phyloP scores from a whole-genome alignment of 2,329 filamentous ascomycete genomes.

The Blumeria graminis region DNA sequence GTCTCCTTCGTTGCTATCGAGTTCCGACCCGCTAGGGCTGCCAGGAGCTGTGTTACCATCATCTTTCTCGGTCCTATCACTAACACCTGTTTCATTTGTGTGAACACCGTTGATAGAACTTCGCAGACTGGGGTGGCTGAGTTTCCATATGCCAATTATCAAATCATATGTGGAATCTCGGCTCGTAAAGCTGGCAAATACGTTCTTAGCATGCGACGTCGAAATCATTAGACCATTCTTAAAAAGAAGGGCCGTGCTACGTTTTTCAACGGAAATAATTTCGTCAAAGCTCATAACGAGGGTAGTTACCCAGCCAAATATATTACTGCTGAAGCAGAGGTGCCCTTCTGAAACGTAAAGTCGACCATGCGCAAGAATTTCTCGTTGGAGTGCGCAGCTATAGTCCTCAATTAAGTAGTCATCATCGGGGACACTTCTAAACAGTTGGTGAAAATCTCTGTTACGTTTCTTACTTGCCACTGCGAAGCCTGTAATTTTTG shows the following conservation, averaged over 20 bases:
- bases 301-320: constrained; percentile 92
- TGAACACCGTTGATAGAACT: constrained; percentile 77
- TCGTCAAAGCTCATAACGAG: constrained; percentile 97
- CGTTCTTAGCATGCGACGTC: constrained; percentile 80
- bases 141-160: constrained; percentile 95
- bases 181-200: constrained; percentile 86
- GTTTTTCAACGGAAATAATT: constrained; percentile 88
- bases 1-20: constrained; percentile 46
- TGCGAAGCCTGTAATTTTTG: constrained; percentile 79
- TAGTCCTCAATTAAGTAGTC: constrained; percentile 98
- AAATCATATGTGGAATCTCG: constrained; percentile 91
- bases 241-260: constrained; percentile 83
- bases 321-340: constrained; percentile 97
- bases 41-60: constrained; percentile 22
- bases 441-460: constrained; percentile 76
- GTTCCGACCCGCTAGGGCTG: constrained; percentile 28
- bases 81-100: constrained; percentile 53
- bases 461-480: constrained; percentile 93
- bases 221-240: constrained; percentile 95
- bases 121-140: constrained; percentile 75
- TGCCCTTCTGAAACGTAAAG: constrained; percentile 94
- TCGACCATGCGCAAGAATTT: constrained; percentile 81
- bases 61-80: constrained; percentile 77
- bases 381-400: constrained; percentile 82
- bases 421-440: constrained; percentile 91